Evolutionary conservation across 108 stramenopile genomes (phyloP).

Genomic region (Mayamaea pseudoterrestris): DNA sequence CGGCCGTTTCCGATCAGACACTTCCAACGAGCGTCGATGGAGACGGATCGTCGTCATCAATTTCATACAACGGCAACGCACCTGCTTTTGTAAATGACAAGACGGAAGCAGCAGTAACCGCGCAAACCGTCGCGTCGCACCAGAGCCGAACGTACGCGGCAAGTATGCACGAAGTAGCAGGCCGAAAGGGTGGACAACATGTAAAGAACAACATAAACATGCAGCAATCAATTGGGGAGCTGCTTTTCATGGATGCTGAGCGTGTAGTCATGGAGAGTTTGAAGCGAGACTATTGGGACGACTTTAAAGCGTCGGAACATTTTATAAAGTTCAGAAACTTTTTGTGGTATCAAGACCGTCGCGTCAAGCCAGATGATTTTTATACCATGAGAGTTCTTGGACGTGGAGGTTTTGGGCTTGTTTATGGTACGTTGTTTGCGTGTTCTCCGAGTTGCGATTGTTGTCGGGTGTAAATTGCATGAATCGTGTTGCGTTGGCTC

Average conservation of each 20-base stretch:
- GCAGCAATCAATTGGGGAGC: too few relatives aligned
- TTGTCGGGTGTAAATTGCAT: neutral
- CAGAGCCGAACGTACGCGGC: too few relatives aligned
- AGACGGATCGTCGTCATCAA: too few relatives aligned
- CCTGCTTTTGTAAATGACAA: too few relatives aligned
- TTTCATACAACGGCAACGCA: too few relatives aligned
- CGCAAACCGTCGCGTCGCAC: too few relatives aligned
- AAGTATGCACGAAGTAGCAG: too few relatives aligned
- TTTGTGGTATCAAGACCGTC: conserved; percentile 63
- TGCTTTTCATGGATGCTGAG: conserved; percentile 64
- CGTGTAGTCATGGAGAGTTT: conserved; percentile 42
- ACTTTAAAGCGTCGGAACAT: conserved; percentile 41
- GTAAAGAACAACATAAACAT: too few relatives aligned
- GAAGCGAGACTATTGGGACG: conserved; percentile 41
- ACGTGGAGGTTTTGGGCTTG: conserved; percentile 89
- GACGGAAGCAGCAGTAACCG: too few relatives aligned
- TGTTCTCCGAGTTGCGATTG: neutral
- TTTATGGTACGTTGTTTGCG: conserved; percentile 59
- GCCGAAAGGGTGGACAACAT: too few relatives aligned
- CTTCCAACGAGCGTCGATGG: too few relatives aligned
- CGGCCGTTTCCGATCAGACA: too few relatives aligned
- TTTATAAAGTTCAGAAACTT: conserved; percentile 49
- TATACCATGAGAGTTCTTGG: conserved; percentile 89
- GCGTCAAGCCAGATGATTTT: conserved; percentile 81
- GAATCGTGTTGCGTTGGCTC: neutral